Evolutionary conservation across 2,329 filamentous ascomycete species (phyloP), one percentile per base, ranked within the genome.

Genomic region (Acarospora socialis): DNA sequence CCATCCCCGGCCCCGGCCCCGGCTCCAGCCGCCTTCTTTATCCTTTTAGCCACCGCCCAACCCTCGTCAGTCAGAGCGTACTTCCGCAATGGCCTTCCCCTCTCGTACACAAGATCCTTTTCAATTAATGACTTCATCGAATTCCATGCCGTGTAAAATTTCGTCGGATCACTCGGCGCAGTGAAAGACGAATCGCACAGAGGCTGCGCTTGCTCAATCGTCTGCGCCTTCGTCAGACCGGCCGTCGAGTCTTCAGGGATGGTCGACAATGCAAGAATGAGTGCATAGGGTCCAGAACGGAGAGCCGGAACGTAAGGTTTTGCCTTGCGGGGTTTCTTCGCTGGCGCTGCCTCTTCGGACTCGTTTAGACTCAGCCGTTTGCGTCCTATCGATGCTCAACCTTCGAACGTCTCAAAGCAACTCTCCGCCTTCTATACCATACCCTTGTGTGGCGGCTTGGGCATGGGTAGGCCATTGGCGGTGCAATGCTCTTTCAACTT

Each of bases 91-190:
- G 79, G 80, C 10, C 77, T 65, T 0, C 79, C 77, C 32, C 71
- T 72, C 43, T 80, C 75, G 35, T 73, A 75, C 0, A 86, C 77
- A 3, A 86, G 57, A 35, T 83, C 78, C 48, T 86, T 83, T 33
- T 73, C 64, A 4, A 75, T 43, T 19, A 90, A 56, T 0, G 77
- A 82, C 48, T 81, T 81, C 67, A 87, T 84, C 2, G 80, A 83
- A 46, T 70, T 78, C 81, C 81, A 90, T 0, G 81, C 81, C 0
- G 81, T 87, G 44, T 81, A 81, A 45, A 70, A 80, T 35, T 74
- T 78, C 7, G 65, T 74, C 0, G 77, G 61, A 33, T 81, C 76
- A 23, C 59, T 63, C 0, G 78, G 75, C 0, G 68, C 71, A 0
- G 68, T 77, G 45, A 83, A 84, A 0, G 79, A 84, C 2, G 75